These are phyloP conservation scores for Angomonas deanei DNA, from an alignment of 208 protist species.

Conservation along the genomic window DNA sequence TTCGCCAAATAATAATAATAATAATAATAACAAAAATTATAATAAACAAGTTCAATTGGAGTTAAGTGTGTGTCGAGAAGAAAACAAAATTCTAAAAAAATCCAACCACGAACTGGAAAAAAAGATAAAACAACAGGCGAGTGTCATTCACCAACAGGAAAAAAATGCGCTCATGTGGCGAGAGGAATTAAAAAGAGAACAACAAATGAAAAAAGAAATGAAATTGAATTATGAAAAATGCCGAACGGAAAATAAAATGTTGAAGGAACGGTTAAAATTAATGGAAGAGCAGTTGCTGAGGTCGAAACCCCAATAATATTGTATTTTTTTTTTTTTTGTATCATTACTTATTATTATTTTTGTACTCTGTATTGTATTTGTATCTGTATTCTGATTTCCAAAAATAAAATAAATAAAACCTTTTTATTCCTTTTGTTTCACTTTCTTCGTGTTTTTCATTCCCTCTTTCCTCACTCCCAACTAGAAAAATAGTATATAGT, in stretches of 20 bases:
- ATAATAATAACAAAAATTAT: background rate
- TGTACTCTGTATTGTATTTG: background rate
- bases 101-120: background rate
- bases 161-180: background rate
- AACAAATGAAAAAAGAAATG: background rate
- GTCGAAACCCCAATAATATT: constrained; percentile 3
- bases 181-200: background rate
- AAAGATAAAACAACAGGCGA: background rate
- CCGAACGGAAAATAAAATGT: background rate
- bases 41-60: background rate
- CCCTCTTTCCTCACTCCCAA: no score
- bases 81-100: background rate
- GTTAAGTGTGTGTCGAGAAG: background rate
- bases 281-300: constrained; percentile 8
- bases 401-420: no score
- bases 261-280: constrained; percentile 7
- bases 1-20: background rate
- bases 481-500: no score
- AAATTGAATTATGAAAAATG: no score
- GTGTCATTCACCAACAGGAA: background rate
- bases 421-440: no score
- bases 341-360: background rate
- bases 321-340: background rate
- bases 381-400: background rate
- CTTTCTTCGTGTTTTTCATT: no score